These are phyloP conservation scores for Lagenidium giganteum DNA, from an alignment of 352 stramenopile genomes.

Conservation along the genomic window DNA sequence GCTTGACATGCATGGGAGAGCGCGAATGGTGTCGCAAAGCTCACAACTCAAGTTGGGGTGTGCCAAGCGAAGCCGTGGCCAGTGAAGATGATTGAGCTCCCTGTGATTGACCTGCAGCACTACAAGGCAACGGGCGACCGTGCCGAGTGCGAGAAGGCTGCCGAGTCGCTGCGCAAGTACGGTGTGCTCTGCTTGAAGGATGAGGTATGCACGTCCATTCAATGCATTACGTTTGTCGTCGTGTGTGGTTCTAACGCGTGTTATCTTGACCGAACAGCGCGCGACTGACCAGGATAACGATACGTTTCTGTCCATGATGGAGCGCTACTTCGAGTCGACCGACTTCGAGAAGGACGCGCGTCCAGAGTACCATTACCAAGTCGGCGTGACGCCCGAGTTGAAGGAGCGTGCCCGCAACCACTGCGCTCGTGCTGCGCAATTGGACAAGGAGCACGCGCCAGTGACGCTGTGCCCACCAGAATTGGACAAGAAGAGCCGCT, in stretches of 20 bases:
- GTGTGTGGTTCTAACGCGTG: not conserved
- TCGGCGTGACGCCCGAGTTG: slow-evolving; percentile 76
- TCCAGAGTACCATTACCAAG: slow-evolving; percentile 80
- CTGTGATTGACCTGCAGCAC: slow-evolving; percentile 59
- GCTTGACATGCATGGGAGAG: no score
- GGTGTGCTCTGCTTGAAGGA: slow-evolving; percentile 70
- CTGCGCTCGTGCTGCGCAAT: slow-evolving; percentile 34
- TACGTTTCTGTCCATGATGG: slow-evolving; percentile 88
- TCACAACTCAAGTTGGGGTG: no score
- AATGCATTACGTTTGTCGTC: not conserved
- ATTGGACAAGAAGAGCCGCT: slow-evolving; percentile 89
- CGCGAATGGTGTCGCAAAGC: no score
- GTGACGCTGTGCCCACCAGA: slow-evolving; percentile 77
- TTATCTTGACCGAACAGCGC: slow-evolving; percentile 20
- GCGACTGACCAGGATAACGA: slow-evolving; percentile 51
- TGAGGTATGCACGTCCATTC: slow-evolving; percentile 21
- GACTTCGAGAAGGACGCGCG: slow-evolving; percentile 81
- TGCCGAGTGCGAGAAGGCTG: slow-evolving; percentile 60
- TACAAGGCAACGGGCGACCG: slow-evolving; percentile 56
- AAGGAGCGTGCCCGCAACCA: slow-evolving; percentile 79
- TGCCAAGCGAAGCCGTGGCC: no score
- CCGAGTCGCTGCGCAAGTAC: slow-evolving; percentile 72
- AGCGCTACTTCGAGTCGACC: slow-evolving; percentile 82
- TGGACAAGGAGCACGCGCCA: slow-evolving; percentile 46
- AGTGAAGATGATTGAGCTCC: slow-evolving; percentile 67